Conservation (phyloP, 169 alveolate genomes). For the Besnoitia besnoiti region DNA sequence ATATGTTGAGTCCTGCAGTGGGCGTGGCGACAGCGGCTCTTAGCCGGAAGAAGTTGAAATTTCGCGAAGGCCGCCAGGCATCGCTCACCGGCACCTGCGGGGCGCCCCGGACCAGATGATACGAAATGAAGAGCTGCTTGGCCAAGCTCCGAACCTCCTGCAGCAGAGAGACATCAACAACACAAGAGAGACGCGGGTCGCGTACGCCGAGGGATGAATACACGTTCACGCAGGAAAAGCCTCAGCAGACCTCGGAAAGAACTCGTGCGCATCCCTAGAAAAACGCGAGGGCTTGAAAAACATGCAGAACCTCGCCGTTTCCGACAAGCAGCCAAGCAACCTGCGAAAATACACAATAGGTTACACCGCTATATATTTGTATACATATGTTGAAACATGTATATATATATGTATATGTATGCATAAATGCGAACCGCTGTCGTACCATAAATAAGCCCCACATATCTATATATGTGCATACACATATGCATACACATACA, state of each 20-base stretch:
- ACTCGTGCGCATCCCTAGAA: too few species aligned
- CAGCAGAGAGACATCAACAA: background rate
- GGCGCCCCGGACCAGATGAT: conserved; percentile 10
- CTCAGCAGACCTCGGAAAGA: too few species aligned
- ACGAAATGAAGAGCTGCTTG: conserved; percentile 47
- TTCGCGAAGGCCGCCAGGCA: too few species aligned
- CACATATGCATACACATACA: background rate
- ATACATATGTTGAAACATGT: background rate
- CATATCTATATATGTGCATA: background rate
- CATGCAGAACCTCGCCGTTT: too few species aligned
- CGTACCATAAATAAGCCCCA: background rate
- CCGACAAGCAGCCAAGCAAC: too few species aligned
- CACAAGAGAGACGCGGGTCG: background rate
- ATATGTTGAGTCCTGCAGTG: too few species aligned
- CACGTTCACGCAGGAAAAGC: too few species aligned
- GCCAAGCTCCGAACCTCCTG: conserved; percentile 57
- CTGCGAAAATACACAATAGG: too few species aligned
- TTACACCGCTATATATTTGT: background rate
- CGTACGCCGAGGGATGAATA: too few species aligned
- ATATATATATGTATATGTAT: background rate
- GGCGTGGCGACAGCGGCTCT: too few species aligned
- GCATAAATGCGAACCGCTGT: background rate
- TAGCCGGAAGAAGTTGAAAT: too few species aligned
- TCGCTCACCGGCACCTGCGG: conserved; percentile 8
- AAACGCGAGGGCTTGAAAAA: too few species aligned